These are phyloP conservation scores for Celoporthe dispersa DNA, from an alignment of 2,329 filamentous ascomycete genomes.

Conservation along the genomic window DNA sequence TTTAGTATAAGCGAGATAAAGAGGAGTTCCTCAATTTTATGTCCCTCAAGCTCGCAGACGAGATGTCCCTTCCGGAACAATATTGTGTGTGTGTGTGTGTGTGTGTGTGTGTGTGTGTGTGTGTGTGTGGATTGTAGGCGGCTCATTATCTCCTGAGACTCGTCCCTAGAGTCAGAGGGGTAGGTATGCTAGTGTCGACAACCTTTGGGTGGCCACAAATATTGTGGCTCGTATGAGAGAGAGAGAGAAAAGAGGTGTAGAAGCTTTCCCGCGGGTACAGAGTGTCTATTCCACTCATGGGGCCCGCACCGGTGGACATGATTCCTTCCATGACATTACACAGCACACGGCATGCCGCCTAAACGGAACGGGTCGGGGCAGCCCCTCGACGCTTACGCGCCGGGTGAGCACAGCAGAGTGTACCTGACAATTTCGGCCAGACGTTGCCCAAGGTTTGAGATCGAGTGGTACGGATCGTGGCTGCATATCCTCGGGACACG, in stretches of 20 bases:
- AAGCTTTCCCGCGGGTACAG: neutral
- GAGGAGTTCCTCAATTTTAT: too few species aligned
- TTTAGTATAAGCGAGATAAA: conserved; percentile 21
- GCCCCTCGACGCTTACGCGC: neutral
- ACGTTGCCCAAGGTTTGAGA: conserved; percentile 32
- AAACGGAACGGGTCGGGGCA: neutral
- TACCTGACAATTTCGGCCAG: conserved; percentile 1
- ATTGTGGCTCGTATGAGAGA: neutral
- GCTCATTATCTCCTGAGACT: too few species aligned
- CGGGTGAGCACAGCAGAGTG: neutral
- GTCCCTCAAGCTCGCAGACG: neutral
- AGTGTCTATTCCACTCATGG: neutral
- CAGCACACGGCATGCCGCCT: neutral
- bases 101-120: too few species aligned
- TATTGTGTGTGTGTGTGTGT: conserved; percentile 14
- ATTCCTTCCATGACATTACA: conserved; percentile 22
- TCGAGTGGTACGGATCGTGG: conserved; percentile 34
- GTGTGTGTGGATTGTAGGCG: too few species aligned
- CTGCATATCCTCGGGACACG: neutral
- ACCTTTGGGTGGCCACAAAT: neutral
- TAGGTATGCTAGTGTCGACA: too few species aligned
- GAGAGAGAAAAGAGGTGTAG: neutral
- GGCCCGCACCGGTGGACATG: neutral
- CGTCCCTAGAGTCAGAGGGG: too few species aligned
- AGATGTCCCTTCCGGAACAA: neutral